A percentile compares a stretch with the other conserved stretches of the same genome.
phyloP scores from a whole-genome alignment of 257 asterid genomes.

The Solanum gandarillasii region DNA sequence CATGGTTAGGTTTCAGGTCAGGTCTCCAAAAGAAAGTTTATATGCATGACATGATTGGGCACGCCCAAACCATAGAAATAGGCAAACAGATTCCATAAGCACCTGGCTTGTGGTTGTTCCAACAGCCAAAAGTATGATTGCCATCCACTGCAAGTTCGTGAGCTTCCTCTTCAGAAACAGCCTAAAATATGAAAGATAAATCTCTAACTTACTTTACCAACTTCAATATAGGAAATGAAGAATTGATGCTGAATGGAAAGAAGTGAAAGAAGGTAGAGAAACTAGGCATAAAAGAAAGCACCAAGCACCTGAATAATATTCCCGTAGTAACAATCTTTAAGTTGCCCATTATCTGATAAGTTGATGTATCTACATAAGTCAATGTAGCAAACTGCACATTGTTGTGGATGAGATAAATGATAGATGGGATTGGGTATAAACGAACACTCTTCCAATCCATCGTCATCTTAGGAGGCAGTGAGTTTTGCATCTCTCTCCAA shows the following conservation, averaged over 20 bases:
- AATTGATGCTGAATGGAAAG: neutral
- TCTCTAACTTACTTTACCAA: constrained; percentile 5
- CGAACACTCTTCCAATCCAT: constrained; percentile 79
- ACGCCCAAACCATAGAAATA: neutral
- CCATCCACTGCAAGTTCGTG: constrained; percentile 98
- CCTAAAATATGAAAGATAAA: constrained; percentile 39
- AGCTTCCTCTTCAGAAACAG: constrained; percentile 96
- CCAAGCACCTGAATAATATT: constrained; percentile 67
- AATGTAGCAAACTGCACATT: constrained; percentile 96
- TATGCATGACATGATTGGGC: neutral
- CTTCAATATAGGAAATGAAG: neutral
- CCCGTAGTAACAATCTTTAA: constrained; percentile 92
- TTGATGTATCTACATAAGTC: constrained; percentile 90
- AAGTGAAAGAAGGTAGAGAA: neutral
- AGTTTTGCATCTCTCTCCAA: constrained; percentile 64
- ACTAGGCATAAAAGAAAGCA: neutral
- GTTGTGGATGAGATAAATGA: constrained; percentile 94
- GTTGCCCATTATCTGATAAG: constrained; percentile 96
- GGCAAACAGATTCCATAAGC: constrained; percentile 5
- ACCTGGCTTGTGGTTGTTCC: constrained; percentile 99
- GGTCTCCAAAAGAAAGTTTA: neutral
- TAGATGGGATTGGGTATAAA: constrained; percentile 74
- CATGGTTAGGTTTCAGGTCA: neutral
- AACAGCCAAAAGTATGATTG: constrained; percentile 73
- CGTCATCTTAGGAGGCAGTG: constrained; percentile 78